A percentile compares a stretch with the other conserved stretches of the same genome.
Evolutionary conservation across 2,329 filamentous ascomycete genomes (phyloP).

Genomic region (Tolypocladium album): DNA sequence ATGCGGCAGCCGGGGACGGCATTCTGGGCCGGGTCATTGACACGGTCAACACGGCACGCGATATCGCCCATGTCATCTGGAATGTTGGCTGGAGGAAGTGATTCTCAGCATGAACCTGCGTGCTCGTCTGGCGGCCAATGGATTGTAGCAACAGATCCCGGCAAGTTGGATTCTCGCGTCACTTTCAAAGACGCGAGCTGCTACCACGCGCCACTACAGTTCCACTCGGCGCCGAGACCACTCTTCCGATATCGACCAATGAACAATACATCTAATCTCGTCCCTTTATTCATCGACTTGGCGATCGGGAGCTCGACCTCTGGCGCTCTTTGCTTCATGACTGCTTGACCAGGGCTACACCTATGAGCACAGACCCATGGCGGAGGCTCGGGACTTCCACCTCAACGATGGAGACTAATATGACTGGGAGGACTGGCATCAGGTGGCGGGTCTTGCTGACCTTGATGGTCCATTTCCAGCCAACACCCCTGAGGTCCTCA

Average conservation of each 20-base stretch:
- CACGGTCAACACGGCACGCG: conserved; percentile 63
- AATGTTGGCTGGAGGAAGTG: conserved; percentile 54
- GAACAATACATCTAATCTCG: not conserved
- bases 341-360: not conserved
- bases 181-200: not conserved
- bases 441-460: not conserved
- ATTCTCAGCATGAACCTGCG: not conserved
- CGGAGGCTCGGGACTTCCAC: not conserved
- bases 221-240: not conserved
- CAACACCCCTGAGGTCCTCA: not conserved
- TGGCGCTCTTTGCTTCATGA: not conserved
- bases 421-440: not conserved
- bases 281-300: not conserved
- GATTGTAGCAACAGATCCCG: not conserved
- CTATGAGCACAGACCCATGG: not conserved
- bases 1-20: conserved; percentile 47
- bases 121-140: no score
- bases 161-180: not conserved
- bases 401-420: not conserved
- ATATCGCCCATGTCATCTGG: conserved; percentile 63
- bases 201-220: not conserved
- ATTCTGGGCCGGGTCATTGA: conserved; percentile 73
- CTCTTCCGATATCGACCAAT: not conserved
- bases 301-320: not conserved
- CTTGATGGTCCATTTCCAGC: not conserved